These are phyloP conservation scores for Berkeleyomyces basicola DNA, from an alignment of 2,329 filamentous ascomycete genomes.

Conservation along the genomic window DNA sequence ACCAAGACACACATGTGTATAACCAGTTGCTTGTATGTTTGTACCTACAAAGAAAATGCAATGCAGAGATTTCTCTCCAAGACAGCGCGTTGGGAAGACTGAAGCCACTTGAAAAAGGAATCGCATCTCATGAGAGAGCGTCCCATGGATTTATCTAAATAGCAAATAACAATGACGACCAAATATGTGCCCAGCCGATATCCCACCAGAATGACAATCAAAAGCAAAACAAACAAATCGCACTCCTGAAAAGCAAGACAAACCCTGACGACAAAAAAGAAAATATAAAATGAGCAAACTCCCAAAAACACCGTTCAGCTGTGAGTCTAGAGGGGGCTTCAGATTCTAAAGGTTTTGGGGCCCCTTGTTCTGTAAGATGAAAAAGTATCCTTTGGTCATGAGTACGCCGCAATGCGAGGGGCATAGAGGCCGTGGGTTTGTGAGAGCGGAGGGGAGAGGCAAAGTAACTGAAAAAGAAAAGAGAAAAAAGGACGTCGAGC, in stretches of 20 bases:
- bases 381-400: conserved; percentile 2
- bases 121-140: no score
- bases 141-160: neutral
- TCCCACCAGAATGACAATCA: neutral
- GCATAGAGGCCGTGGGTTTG: neutral
- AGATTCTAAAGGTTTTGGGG: conserved; percentile 1
- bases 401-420: conserved; percentile 1
- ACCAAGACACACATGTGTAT: neutral
- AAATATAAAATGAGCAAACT: conserved; percentile 2
- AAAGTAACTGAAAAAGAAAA: neutral
- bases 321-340: conserved; percentile 2
- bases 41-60: neutral
- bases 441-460: neutral
- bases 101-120: neutral
- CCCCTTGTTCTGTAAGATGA: neutral
- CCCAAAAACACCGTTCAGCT: conserved; percentile 7
- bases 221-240: neutral
- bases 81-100: neutral
- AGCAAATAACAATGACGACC: neutral
- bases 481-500: conserved; percentile 2
- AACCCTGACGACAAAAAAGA: conserved; percentile 5
- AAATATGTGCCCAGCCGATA: neutral
- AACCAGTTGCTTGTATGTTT: no score
- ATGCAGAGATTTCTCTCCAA: neutral
- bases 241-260: neutral